Percentiles rank a stretch among this genome's conserved stretches.
phyloP scores from a whole-genome alignment of 169 alveolate genomes.

The Plasmodium gonderi region DNA sequence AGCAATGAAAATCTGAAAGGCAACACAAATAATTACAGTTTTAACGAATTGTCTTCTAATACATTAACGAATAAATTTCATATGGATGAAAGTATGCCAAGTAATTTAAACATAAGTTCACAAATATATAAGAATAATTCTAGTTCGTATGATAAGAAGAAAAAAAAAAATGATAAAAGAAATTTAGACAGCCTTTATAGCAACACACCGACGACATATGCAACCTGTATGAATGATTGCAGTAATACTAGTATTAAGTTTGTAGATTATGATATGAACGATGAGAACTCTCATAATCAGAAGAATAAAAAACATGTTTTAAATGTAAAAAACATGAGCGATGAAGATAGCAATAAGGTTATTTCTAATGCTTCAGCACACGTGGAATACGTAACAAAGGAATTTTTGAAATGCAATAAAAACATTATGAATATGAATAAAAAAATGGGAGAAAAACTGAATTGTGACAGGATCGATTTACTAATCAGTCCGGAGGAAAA shows the following conservation, averaged over 20 bases:
- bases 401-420: neutral
- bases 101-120: slow-evolving; percentile 7
- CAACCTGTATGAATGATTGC: neutral
- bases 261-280: neutral
- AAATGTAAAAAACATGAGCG: neutral
- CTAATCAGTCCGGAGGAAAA: neutral
- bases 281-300: neutral
- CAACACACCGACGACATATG: slow-evolving; percentile 4
- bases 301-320: neutral
- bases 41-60: slow-evolving; percentile 34
- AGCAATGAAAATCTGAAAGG: slow-evolving; percentile 45
- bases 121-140: neutral
- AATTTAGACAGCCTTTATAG: neutral
- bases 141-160: slow-evolving; percentile 14
- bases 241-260: neutral
- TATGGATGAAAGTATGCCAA: slow-evolving; percentile 5
- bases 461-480: neutral
- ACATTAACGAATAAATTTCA: slow-evolving; percentile 5
- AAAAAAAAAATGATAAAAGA: slow-evolving; percentile 11
- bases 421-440: neutral
- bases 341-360: neutral
- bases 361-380: neutral
- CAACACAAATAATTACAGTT: slow-evolving; percentile 7
- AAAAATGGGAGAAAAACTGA: neutral
- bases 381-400: neutral